Base-by-base conservation (phyloP, 257 asterid genomes). In the Solanum corneliomulleri region DNA sequence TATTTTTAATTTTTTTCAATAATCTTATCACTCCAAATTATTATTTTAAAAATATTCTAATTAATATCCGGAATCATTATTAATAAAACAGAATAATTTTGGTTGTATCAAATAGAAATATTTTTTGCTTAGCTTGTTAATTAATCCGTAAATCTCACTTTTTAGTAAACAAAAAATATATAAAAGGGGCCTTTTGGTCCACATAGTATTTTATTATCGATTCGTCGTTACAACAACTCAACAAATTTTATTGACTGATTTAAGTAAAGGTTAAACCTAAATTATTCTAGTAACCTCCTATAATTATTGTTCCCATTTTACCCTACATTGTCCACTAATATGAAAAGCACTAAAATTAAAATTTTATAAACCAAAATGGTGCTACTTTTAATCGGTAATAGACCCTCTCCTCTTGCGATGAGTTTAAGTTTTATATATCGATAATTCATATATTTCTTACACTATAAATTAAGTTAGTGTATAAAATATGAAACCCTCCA, bases 241-340 rank as follows among this genome's bases (percentile, higher is more conserved):
- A 49, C 89, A 89, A 89, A 77, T 89, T 89, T 88, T 85, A 88
- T 91, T 88, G 88, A 91, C 89, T 88, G 44, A 83, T 7, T 27
- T 88, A 85, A 90, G 88, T 75, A 90, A 70, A 88, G 87, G 75
- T 89, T 89, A 82, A 33, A 70, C 86, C 88, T 77, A 86, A 47
- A 18, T 62, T 86, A 85, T 87, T 72, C 60, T 45, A 5, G 90
- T 72, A 89, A 92, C 89, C 87, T 74, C 89, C 85, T 68, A 14
- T 83, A 68, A 14, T 3, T 27, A 25, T 49, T 81, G 4, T 81
- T 49, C 69, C 85, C 69, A 47, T 80, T 77, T 80, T 80, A 18
- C 68, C 84, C 84, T 25, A 6, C 21, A 12, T 49, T 3, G 85
- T 49, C 11, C 66, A 78, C 23, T 78, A 25, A 27, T 78, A 47